Conservation (phyloP, 768 basidiomycete genomes). For the Tylopilus vinaceipallidus region DNA sequence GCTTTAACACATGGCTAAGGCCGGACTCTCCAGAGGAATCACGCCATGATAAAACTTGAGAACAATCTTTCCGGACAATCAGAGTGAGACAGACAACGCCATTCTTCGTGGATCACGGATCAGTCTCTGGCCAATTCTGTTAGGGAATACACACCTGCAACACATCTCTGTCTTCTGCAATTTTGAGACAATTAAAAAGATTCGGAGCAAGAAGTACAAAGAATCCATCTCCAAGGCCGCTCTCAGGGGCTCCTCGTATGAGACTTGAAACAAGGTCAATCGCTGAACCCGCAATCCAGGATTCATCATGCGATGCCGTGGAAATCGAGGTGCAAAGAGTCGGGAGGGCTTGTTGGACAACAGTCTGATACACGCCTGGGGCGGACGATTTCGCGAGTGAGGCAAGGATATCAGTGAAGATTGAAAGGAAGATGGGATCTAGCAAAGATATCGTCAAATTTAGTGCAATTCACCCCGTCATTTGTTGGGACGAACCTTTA, state of each 20-base stretch:
- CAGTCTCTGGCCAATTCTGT: not conserved
- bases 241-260: conserved; percentile 59
- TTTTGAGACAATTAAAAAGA: conserved; percentile 66
- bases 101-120: conserved; percentile 48
- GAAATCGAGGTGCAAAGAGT: conserved; percentile 64
- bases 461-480: not conserved
- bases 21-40: conserved; percentile 69
- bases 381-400: conserved; percentile 63
- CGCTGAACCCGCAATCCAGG: conserved; percentile 76
- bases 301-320: conserved; percentile 56
- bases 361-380: conserved; percentile 62
- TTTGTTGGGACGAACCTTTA: conserved; percentile 54
- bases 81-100: conserved; percentile 79
- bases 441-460: conserved; percentile 14
- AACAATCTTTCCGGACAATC: conserved; percentile 83
- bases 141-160: conserved; percentile 51
- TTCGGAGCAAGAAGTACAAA: conserved; percentile 72
- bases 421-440: conserved; percentile 90
- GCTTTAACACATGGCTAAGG: conserved; percentile 66
- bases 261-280: conserved; percentile 80
- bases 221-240: conserved; percentile 76
- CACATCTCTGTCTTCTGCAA: conserved; percentile 84
- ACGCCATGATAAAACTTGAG: conserved; percentile 76
- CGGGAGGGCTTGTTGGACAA: conserved; percentile 75
- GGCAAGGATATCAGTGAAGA: conserved; percentile 77